A percentile compares a stretch with the other conserved stretches of the same genome.
These are phyloP conservation scores for Boechera stricta DNA, from an alignment of 345 rosid genomes.

Conservation along the genomic window DNA sequence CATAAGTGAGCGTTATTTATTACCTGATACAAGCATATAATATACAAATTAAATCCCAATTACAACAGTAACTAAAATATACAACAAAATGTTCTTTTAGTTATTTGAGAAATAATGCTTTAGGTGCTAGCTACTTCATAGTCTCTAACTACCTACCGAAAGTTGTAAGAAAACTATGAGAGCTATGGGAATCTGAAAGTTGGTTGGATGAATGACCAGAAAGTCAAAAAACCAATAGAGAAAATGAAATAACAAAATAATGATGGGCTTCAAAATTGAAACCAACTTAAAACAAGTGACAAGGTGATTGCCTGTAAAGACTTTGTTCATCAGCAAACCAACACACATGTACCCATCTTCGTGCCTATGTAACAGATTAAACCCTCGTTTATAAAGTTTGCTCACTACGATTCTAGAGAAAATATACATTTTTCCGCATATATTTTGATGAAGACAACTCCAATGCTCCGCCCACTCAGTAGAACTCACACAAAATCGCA, in stretches of 20 bases:
- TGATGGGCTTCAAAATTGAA: background rate
- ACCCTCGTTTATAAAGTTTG: too few relatives aligned
- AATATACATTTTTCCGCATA: too few relatives aligned
- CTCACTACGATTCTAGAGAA: background rate
- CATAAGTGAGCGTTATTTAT: too few relatives aligned
- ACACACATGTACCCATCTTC: background rate
- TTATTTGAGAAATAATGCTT: background rate
- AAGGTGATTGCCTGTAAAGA: too few relatives aligned
- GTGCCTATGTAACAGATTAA: background rate
- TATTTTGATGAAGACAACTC: too few relatives aligned
- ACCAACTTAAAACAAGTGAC: too few relatives aligned
- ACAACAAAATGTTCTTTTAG: too few relatives aligned
- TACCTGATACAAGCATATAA: too few relatives aligned
- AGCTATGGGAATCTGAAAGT: background rate
- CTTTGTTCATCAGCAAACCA: background rate
- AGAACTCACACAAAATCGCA: too few relatives aligned
- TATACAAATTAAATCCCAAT: too few relatives aligned
- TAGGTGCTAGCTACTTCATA: background rate
- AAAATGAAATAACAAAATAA: background rate
- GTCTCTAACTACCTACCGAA: background rate
- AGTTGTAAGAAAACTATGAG: slow-evolving; percentile 10
- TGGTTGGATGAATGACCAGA: background rate
- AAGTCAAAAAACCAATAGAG: background rate
- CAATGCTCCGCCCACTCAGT: too few relatives aligned
- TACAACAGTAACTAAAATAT: too few relatives aligned